These are phyloP conservation scores for Eucalyptus urophylla DNA, from an alignment of 345 rosid species.

Conservation along the genomic window DNA sequence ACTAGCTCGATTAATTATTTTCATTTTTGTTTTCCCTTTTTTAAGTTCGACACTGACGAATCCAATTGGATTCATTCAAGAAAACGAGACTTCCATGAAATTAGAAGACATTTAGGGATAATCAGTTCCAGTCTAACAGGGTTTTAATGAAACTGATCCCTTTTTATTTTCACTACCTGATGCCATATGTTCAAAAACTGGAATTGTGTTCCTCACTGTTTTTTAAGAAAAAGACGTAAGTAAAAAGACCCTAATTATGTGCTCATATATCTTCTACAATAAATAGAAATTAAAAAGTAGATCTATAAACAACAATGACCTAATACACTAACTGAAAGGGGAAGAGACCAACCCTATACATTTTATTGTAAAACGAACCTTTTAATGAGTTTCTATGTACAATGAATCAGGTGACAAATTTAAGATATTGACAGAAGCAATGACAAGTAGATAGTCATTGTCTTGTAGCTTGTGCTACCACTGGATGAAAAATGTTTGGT, in stretches of 20 bases:
- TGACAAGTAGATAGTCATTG: rapidly evolving
- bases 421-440: rapidly evolving
- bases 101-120: background rate
- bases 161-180: rapidly evolving
- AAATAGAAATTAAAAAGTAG: rapidly evolving
- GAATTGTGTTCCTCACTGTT: no score
- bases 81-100: rapidly evolving
- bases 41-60: rapidly evolving
- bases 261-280: background rate
- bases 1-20: background rate
- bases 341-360: background rate
- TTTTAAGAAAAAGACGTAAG: background rate
- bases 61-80: rapidly evolving
- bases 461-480: rapidly evolving
- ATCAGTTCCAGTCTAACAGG: rapidly evolving
- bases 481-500: rapidly evolving
- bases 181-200: background rate
- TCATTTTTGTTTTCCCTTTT: rapidly evolving
- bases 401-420: rapidly evolving
- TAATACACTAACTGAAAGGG: background rate
- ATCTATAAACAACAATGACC: background rate
- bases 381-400: rapidly evolving
- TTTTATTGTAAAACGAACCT: background rate
- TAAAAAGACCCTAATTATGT: background rate
- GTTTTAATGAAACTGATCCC: rapidly evolving